Evolutionary conservation across 148 eudicot species (phyloP).

Genomic region (Camellia japonica): DNA sequence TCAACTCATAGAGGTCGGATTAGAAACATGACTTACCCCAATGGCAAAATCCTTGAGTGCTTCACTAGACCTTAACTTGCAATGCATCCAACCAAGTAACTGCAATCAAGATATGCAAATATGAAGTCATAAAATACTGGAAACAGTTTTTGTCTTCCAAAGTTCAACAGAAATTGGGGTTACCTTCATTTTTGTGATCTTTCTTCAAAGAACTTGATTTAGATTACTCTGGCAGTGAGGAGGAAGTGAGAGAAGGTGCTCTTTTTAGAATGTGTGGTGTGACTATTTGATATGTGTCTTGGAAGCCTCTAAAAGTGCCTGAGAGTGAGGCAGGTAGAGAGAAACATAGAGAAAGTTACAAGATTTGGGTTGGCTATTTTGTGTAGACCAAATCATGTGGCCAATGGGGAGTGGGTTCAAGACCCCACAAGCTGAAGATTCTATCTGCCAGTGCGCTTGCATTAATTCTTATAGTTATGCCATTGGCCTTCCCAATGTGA

Average conservation of each 20-base stretch:
- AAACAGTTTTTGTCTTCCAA: neutral
- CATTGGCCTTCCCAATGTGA: neutral
- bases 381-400: slow-evolving; percentile 27
- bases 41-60: slow-evolving; percentile 14
- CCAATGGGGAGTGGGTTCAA: slow-evolving; percentile 18
- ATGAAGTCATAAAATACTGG: neutral
- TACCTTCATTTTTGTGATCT: slow-evolving; percentile 64
- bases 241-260: slow-evolving; percentile 23
- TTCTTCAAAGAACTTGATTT: slow-evolving; percentile 24
- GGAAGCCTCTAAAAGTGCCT: slow-evolving; percentile 14
- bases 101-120: slow-evolving; percentile 38
- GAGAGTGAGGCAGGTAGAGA: slow-evolving; percentile 28
- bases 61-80: slow-evolving; percentile 71
- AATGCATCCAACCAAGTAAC: slow-evolving; percentile 96
- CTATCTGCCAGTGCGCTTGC: neutral
- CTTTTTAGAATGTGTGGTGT: slow-evolving; percentile 15
- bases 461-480: neutral
- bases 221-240: slow-evolving; percentile 23
- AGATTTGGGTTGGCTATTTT: slow-evolving; percentile 29
- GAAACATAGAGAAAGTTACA: slow-evolving; percentile 50
- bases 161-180: slow-evolving; percentile 3
- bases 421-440: slow-evolving; percentile 36
- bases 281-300: slow-evolving; percentile 2
- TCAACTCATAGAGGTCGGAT: no score
- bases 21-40: slow-evolving; percentile 35